These are phyloP conservation scores for Coniosporium tulheliwenetii DNA, from an alignment of 2,329 filamentous ascomycete species.

Conservation along the genomic window DNA sequence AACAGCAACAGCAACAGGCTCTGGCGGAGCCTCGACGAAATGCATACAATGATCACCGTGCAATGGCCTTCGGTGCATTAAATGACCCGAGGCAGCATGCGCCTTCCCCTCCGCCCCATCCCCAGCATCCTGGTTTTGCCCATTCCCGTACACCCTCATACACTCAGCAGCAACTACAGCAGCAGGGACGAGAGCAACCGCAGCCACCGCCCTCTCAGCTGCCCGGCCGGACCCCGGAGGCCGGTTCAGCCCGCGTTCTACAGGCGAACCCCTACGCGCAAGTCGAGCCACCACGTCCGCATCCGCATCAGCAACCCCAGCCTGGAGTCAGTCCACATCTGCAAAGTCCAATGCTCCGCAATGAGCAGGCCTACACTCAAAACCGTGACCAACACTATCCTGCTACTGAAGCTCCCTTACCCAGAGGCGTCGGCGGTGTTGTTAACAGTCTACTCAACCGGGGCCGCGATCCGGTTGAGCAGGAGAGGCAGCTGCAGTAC, in stretches of 20 bases:
- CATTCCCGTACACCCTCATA: slow-evolving; percentile 17
- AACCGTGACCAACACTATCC: too few species aligned
- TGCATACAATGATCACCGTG: slow-evolving; percentile 13
- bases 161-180: slow-evolving; percentile 1
- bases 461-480: too few species aligned
- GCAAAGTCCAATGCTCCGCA: too few species aligned
- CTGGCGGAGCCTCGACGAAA: slow-evolving; percentile 14
- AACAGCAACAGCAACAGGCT: slow-evolving; percentile 2
- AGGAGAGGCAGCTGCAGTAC: too few species aligned
- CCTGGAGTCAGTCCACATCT: too few species aligned
- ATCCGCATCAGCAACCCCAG: too few species aligned
- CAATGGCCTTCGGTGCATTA: slow-evolving; percentile 10
- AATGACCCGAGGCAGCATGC: slow-evolving; percentile 13
- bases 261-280: slow-evolving; percentile 13
- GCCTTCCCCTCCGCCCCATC: slow-evolving; percentile 18
- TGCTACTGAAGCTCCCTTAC: too few species aligned
- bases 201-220: slow-evolving; percentile 5
- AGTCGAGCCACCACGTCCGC: neutral
- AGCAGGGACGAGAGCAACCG: neutral
- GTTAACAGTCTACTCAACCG: too few species aligned
- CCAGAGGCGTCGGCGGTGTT: too few species aligned
- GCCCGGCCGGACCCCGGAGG: slow-evolving; percentile 5
- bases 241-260: slow-evolving; percentile 9
- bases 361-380: too few species aligned
- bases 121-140: slow-evolving; percentile 5